These are phyloP conservation scores for Staphylotrichum longicolle DNA, from an alignment of 495 filamentous ascomycete species.

Conservation along the genomic window DNA sequence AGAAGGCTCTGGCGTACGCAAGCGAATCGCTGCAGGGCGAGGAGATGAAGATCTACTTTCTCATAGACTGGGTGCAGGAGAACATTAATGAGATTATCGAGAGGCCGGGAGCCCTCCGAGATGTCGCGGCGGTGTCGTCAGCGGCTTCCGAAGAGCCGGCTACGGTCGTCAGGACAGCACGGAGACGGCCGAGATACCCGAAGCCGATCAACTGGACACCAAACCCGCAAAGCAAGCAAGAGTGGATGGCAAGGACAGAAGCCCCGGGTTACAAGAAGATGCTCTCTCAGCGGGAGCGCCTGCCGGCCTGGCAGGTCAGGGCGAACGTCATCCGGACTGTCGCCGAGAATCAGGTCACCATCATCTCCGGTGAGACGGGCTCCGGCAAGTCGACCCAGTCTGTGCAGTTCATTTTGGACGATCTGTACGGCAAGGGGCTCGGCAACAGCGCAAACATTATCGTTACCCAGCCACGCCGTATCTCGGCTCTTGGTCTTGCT, in stretches of 20 bases:
- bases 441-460: constrained; percentile 85
- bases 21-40: constrained; percentile 67
- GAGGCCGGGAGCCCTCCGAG: constrained; percentile 74
- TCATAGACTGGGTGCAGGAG: constrained; percentile 85
- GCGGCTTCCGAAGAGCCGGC: constrained; percentile 51
- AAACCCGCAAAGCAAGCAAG: constrained; percentile 42
- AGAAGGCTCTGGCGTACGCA: constrained; percentile 69
- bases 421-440: constrained; percentile 73
- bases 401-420: constrained; percentile 93
- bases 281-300: constrained; percentile 61
- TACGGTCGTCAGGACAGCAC: constrained; percentile 26
- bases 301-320: constrained; percentile 86
- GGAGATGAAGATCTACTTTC: constrained; percentile 79
- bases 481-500: constrained; percentile 89
- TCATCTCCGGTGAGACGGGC: constrained; percentile 95
- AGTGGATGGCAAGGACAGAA: constrained; percentile 47
- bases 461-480: constrained; percentile 91
- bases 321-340: constrained; percentile 73
- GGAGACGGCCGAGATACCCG: constrained; percentile 49
- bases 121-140: constrained; percentile 69
- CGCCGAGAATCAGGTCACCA: constrained; percentile 75
- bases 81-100: constrained; percentile 74
- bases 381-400: constrained; percentile 97
- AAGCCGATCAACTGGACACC: constrained; percentile 49
- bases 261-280: constrained; percentile 65